Evolutionary conservation across 176 grass and related monocot species (phyloP), one percentile per base, ranked within the genome.

Genomic region (Phragmites australis): DNA sequence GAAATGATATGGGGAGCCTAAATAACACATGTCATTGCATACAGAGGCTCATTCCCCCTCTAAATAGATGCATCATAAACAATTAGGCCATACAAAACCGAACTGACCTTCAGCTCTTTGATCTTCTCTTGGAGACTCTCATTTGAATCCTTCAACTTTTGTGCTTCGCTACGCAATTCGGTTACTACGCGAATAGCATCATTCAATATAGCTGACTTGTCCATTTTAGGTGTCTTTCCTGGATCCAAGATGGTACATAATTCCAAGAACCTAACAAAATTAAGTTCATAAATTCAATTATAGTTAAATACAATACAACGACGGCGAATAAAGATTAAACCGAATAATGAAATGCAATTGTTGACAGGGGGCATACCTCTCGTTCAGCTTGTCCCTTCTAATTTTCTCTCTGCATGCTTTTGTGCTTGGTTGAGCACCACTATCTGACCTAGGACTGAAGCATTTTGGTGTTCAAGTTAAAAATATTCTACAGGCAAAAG

Each of bases 401-500:
- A 93, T 48, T 78, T 99, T 99, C 68, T 99, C 96, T 77, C 93
- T 90, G 76, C 90, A 95, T 72, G 96, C 96, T 94, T 99, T 99
- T 61, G 92, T 88, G 74, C 86, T 89, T 54, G 93, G 93, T 63
- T 85, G 88, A 68, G 72, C 15, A 34, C 70, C 81, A 68, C 67
- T 78, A 82, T 99, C 93, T 65, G 86, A 80, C 82, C 93, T 99
- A 75, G 81, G 77, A 77, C 96, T 99, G 74, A 60, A 87, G 74
- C 17, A 31, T 77, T 82, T 65, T 76, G 42, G 63, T 73, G 26
- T 12, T 67, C 11, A 76, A 77, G 66, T 85, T 77, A 27, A 60
- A 78, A 69, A 58, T 18, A 70, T 60, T 82, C 64, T 76, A 19
- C 19, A 46, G 30, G 74, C 16, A 85, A 49, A 8, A 82, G 27